phyloP scores from a whole-genome alignment of 805 yeast species.

The Sporopachydermia quercuum region DNA sequence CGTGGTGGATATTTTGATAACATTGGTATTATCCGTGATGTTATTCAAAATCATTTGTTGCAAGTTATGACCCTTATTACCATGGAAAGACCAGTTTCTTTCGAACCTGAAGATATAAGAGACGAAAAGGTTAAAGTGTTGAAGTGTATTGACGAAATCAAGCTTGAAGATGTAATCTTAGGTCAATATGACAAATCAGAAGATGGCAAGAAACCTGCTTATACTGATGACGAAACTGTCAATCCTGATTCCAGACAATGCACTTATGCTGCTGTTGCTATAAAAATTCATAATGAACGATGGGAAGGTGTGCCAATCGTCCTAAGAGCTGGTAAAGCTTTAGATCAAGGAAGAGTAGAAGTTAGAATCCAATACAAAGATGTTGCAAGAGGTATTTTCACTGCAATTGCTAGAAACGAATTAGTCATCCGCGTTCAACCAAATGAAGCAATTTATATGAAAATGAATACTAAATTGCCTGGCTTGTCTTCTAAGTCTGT shows the following conservation, averaged over 20 bases:
- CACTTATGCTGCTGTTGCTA: conserved; percentile 77
- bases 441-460: conserved; percentile 82
- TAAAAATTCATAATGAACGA: conserved; percentile 78
- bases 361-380: conserved; percentile 85
- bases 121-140: conserved; percentile 93
- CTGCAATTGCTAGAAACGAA: conserved; percentile 77
- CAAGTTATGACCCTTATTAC: conserved; percentile 85
- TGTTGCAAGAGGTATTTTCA: conserved; percentile 71
- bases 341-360: conserved; percentile 89
- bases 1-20: conserved; percentile 96
- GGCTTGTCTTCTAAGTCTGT: conserved; percentile 76
- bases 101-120: conserved; percentile 83
- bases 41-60: conserved; percentile 92
- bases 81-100: conserved; percentile 92
- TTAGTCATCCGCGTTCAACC: conserved; percentile 92
- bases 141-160: conserved; percentile 61
- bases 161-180: conserved; percentile 48
- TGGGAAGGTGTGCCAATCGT: conserved; percentile 98
- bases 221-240: conserved; percentile 86
- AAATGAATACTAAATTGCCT: conserved; percentile 86
- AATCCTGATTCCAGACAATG: conserved; percentile 69
- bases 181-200: conserved; percentile 81
- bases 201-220: conserved; percentile 84
- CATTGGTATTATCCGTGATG: conserved; percentile 93
- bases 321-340: conserved; percentile 95